Conservation (phyloP, 139 green algal species). For the Pedinophyceae sp. region DNA sequence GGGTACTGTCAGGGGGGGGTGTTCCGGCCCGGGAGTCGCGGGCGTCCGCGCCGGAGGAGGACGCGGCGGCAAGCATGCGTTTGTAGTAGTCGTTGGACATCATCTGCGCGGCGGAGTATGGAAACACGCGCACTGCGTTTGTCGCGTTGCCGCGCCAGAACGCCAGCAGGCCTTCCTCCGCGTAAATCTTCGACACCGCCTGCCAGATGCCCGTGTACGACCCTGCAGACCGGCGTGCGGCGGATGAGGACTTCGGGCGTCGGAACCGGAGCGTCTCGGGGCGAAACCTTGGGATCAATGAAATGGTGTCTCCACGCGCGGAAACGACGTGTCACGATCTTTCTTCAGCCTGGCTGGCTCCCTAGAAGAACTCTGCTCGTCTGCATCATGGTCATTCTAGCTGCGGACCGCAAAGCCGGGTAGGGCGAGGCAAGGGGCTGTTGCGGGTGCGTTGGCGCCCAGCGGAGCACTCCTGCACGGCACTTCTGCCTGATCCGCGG, state of each 20-base stretch:
- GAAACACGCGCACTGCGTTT: constrained; percentile 86
- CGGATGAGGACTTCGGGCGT: constrained; percentile 23
- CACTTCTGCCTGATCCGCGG: too few relatives aligned
- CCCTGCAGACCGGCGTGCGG: constrained; percentile 16
- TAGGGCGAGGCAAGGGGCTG: background rate
- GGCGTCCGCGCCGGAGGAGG: background rate
- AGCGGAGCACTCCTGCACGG: background rate
- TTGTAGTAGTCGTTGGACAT: constrained; percentile 26
- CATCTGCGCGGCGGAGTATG: constrained; percentile 65
- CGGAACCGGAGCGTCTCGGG: constrained; percentile 19
- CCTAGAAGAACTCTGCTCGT: background rate
- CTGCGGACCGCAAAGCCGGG: background rate
- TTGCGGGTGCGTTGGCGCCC: too few relatives aligned
- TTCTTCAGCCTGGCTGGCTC: constrained; percentile 2
- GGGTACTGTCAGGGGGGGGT: constrained; percentile 1
- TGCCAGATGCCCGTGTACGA: constrained; percentile 76
- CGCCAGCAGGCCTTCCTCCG: constrained; percentile 69
- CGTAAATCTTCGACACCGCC: constrained; percentile 60
- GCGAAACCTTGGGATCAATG: background rate
- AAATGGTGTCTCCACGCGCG: too few relatives aligned
- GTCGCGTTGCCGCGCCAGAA: constrained; percentile 89
- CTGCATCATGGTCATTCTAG: background rate
- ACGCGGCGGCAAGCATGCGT: constrained; percentile 19
- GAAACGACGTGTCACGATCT: too few relatives aligned
- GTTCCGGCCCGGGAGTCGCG: background rate